Evolutionary conservation across 2,329 filamentous ascomycete species (phyloP).

Genomic region (Pestalotiopsis sp.): DNA sequence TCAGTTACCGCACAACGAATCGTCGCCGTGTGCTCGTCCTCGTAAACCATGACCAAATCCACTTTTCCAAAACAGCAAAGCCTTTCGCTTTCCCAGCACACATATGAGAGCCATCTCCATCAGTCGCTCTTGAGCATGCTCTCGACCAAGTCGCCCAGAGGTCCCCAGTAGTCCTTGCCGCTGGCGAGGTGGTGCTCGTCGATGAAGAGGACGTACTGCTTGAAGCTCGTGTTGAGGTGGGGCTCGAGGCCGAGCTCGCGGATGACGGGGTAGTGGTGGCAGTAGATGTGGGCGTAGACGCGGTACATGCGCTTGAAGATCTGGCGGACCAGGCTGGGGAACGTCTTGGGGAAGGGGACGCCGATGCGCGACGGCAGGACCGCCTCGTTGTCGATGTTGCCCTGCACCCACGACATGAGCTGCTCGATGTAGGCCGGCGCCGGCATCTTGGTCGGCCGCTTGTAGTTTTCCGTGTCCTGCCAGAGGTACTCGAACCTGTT

Average conservation of each 20-base stretch:
- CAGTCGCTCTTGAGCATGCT: conserved; percentile 95
- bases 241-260: conserved; percentile 94
- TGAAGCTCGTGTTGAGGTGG: conserved; percentile 98
- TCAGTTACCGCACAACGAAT: background rate
- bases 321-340: conserved; percentile 85
- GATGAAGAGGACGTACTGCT: conserved; percentile 98
- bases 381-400: conserved; percentile 91
- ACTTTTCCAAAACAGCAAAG: background rate
- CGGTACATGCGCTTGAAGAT: conserved; percentile 99
- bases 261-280: conserved; percentile 97
- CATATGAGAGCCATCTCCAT: conserved; percentile 21
- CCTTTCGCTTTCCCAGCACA: background rate
- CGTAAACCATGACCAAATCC: background rate
- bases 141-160: conserved; percentile 91
- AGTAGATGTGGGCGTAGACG: conserved; percentile 99
- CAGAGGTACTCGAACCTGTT: conserved; percentile 94
- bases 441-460: conserved; percentile 96
- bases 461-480: conserved; percentile 94
- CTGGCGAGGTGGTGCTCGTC: conserved; percentile 92
- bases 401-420: conserved; percentile 95
- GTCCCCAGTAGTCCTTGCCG: conserved; percentile 97
- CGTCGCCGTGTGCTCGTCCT: background rate
- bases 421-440: conserved; percentile 98
- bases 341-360: conserved; percentile 92
- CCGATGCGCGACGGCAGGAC: conserved; percentile 95